A percentile compares a stretch with the other conserved stretches of the same genome.
phyloP scores from a whole-genome alignment of 78 protist species.

The Ministeria vibrans region DNA sequence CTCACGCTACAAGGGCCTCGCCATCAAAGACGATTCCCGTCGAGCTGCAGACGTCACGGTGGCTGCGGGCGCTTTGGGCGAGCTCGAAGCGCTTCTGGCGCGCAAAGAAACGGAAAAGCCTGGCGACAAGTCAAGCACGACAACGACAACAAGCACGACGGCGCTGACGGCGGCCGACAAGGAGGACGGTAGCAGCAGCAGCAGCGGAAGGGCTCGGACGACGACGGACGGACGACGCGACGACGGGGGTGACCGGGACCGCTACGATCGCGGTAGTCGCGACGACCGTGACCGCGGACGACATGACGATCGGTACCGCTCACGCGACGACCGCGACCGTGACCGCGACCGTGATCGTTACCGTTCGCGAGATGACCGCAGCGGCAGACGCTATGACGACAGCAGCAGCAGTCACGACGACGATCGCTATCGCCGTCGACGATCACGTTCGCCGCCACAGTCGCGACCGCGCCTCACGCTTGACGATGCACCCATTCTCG shows the following conservation, averaged over 20 bases:
- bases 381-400: neutral
- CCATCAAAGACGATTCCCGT: constrained; percentile 13
- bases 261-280: neutral
- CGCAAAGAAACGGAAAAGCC: neutral
- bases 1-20: constrained; percentile 30
- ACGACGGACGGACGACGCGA: neutral
- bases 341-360: constrained; percentile 14
- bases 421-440: constrained; percentile 1
- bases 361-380: neutral
- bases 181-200: neutral
- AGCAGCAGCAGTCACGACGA: constrained; percentile 12
- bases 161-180: neutral
- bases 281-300: neutral
- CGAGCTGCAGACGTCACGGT: neutral
- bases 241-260: neutral
- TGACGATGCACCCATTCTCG: constrained; percentile 57
- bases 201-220: neutral
- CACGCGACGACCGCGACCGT: neutral
- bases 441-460: neutral
- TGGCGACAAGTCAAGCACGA: neutral
- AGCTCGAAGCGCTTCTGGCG: constrained; percentile 24
- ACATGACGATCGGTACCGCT: neutral
- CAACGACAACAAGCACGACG: neutral
- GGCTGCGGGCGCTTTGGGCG: neutral
- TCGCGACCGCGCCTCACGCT: constrained; percentile 8